Evolutionary conservation across 2,329 filamentous ascomycete species (phyloP).

Genomic region (Fusarium euwallaceae): DNA sequence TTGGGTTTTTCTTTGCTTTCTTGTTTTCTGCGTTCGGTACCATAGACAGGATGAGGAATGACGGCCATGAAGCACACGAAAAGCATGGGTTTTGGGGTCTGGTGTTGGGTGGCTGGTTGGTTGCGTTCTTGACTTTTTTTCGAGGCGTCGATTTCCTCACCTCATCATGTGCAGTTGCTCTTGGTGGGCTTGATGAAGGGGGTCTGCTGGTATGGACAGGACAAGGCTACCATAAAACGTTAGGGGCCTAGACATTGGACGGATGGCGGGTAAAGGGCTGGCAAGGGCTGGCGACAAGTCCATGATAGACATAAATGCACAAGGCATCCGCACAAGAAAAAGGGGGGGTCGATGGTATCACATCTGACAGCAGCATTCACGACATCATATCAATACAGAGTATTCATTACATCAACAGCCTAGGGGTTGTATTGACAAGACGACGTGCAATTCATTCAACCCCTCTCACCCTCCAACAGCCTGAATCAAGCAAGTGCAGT

Average conservation of each 20-base stretch:
- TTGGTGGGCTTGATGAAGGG: background rate
- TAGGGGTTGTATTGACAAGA: background rate
- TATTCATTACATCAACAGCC: background rate
- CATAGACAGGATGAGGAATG: conserved; percentile 26
- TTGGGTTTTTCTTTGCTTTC: background rate
- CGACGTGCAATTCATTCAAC: background rate
- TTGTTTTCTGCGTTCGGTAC: background rate
- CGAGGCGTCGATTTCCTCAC: background rate
- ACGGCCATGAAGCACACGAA: conserved; percentile 40
- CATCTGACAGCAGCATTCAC: background rate
- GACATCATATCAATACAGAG: background rate
- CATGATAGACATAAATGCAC: conserved; percentile 17
- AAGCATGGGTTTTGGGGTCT: conserved; percentile 33
- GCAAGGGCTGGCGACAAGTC: background rate
- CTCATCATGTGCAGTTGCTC: background rate
- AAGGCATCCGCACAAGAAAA: conserved; percentile 5
- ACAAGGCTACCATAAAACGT: background rate
- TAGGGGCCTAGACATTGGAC: background rate
- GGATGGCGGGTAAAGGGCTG: background rate
- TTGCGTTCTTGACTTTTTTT: conserved; percentile 1
- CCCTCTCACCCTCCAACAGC: no score
- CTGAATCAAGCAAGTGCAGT: conserved; percentile 9
- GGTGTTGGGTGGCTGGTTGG: conserved; percentile 19
- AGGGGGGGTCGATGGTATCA: background rate
- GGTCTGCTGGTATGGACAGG: background rate